Evolutionary conservation across 495 filamentous ascomycete genomes (phyloP).

Genomic region (Physcia stellaris): DNA sequence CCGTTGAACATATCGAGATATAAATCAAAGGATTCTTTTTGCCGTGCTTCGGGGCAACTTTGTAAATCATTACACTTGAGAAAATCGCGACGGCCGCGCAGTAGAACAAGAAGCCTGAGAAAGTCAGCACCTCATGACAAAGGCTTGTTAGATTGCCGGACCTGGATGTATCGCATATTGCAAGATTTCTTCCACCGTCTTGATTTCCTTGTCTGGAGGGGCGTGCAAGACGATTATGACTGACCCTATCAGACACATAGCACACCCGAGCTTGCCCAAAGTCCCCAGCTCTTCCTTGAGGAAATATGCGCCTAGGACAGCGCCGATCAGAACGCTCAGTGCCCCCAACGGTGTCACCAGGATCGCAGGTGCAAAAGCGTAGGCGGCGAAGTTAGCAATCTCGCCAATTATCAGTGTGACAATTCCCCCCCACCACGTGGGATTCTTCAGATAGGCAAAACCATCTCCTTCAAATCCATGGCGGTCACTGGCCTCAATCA

Average conservation of each 20-base stretch:
- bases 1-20: conserved; percentile 92
- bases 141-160: conserved; percentile 26
- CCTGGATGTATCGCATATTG: conserved; percentile 79
- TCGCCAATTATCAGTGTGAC: conserved; percentile 75
- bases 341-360: conserved; percentile 90
- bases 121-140: conserved; percentile 7
- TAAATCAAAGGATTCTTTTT: conserved; percentile 92
- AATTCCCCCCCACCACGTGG: conserved; percentile 92
- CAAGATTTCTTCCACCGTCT: conserved; percentile 77
- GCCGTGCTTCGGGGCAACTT: conserved; percentile 73
- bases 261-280: conserved; percentile 86
- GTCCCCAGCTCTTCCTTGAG: conserved; percentile 77
- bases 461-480: conserved; percentile 97
- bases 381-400: conserved; percentile 91
- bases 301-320: conserved; percentile 89
- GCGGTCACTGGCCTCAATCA: conserved; percentile 75
- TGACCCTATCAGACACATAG: conserved; percentile 88
- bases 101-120: conserved; percentile 75
- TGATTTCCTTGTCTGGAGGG: conserved; percentile 80
- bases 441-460: conserved; percentile 81
- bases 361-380: conserved; percentile 95
- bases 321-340: conserved; percentile 85
- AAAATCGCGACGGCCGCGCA: conserved; percentile 64
- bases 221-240: conserved; percentile 97
- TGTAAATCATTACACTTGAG: conserved; percentile 89